Evolutionary conservation across 495 filamentous ascomycete species (phyloP), one percentile per base, ranked within the genome.

Genomic region (Neurospora sp.): DNA sequence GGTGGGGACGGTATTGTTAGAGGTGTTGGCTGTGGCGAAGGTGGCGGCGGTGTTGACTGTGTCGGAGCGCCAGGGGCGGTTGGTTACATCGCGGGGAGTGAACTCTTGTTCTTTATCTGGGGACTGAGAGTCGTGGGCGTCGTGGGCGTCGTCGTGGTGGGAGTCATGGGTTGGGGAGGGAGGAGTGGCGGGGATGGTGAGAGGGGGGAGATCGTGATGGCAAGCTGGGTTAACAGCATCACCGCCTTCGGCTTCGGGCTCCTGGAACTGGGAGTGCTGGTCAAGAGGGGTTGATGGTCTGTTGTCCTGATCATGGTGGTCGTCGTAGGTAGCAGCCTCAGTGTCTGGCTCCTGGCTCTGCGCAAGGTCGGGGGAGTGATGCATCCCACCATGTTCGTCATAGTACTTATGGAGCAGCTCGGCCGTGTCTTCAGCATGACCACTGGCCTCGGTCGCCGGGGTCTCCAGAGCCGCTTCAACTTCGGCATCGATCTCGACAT

Each of bases 11-110:
- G 53, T 65, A 1, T 40, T 40, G 14, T 1, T 0, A 1, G 38
- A 69, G 10, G 72, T 45, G n/a, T 69, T 37, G 8, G 44, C 53
- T 2, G 75, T 74, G 47, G 75, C 76, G 40, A 20, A 47, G 22
- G 47, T 59, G 22, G 18, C 68, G 22, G 4, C 2, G 27, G 53
- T 61, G 1, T 53, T 53, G 12, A 39, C 70, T 0, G 72, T 45
- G n/a, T 69, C 37, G 8, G 44, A 68, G 4, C 35, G 53, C 69
- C 44, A 76, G 4, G 70, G 8, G 5, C 16, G 20, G 68, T 72
- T 71, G 39, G 68, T 72, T 39, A 38, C 68, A 27, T 70, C 69
- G n/a, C 22, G 68, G 18, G 45, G 27, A 27, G 18, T 0, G 53
- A 35, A 35, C 14, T 65, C 53, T 18, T 27, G 0, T 10, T 61